A percentile compares a stretch with the other conserved stretches of the same genome.
Evolutionary conservation across 2,329 filamentous ascomycete genomes (phyloP).

Genomic region (Alternaria metachromatica): DNA sequence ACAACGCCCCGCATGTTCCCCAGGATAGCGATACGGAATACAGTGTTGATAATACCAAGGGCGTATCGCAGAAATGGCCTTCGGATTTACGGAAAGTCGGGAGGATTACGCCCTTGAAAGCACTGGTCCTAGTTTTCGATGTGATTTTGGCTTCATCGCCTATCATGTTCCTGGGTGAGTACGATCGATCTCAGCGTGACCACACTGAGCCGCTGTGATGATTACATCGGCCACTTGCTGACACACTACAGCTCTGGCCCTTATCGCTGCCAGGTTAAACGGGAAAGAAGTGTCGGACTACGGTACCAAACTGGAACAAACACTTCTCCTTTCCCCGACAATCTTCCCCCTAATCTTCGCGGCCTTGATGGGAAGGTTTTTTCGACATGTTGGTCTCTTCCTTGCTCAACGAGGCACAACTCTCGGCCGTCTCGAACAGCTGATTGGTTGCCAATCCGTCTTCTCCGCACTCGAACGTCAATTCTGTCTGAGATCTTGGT

Average conservation of each 20-base stretch:
- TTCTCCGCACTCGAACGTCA: conserved; percentile 42
- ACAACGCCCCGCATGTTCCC: conserved; percentile 3
- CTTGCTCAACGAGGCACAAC: conserved; percentile 38
- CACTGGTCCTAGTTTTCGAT: conserved; percentile 30
- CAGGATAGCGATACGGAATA: not conserved
- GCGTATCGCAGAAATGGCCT: conserved; percentile 19
- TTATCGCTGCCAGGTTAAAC: conserved; percentile 30
- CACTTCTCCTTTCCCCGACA: conserved; percentile 31
- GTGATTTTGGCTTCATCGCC: conserved; percentile 31
- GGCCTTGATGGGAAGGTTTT: conserved; percentile 38
- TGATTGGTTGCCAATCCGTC: conserved; percentile 38
- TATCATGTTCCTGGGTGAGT: conserved; percentile 36
- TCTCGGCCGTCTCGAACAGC: conserved; percentile 35
- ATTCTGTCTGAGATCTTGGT: conserved; percentile 32
- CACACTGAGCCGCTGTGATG: not conserved
- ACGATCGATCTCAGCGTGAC: not conserved
- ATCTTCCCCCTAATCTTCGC: conserved; percentile 41
- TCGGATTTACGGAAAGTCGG: conserved; percentile 25
- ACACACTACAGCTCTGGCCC: conserved; percentile 29
- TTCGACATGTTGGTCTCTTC: conserved; percentile 34
- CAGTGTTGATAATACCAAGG: not conserved
- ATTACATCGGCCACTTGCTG: not conserved
- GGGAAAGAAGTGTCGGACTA: conserved; percentile 22
- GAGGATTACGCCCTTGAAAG: conserved; percentile 26
- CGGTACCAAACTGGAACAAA: conserved; percentile 10